Base-by-base conservation (phyloP, 495 filamentous ascomycete species). In the Penicillium steckii region DNA sequence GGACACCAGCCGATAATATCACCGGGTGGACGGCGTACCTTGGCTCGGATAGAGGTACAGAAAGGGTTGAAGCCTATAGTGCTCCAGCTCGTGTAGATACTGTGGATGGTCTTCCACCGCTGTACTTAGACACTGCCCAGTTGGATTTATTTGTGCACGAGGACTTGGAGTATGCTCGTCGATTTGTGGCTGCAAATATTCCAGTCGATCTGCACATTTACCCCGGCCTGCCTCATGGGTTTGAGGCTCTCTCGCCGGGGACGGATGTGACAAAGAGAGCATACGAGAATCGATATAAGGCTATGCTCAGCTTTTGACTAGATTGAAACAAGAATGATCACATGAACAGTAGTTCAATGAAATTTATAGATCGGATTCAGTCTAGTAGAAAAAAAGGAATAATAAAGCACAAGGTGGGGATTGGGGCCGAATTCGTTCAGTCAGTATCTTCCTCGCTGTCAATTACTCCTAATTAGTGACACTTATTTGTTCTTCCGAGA, bases 121-220 rank as follows among this genome's bases (percentile, higher is more conserved):
- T 64, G 2, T 70, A 66, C 48, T 18, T 70, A 1, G 67, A 68
- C 12, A 49, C 55, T 18, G 52, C 51, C 1, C 52, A 57, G 37
- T 27, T 68, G 12, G 67, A 70, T 43, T 48, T 68, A 0, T 70
- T 70, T 48, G 46, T 56, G 2, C 49, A 60, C 6, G 65, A 70
- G 32, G 32, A 30, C 5, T 3, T 62, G 13, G 55, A 64, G 3
- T 70, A 62, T 56, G 65, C 49, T 12, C 27, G 27, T 0, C 44
- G 55, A 5, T 55, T 68, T 24, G n/a, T 62, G 25, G 42, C 18
- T 10, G 59, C 52, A 1, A 60, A 57, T 43, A 58, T 68, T 21
- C 33, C 50, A 13, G 42, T 47, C 5, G 67, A 70, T 37, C 53
- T 53, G 10, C 67, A 70, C 55, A n/a, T 68, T 0, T 68, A 68